These are phyloP conservation scores for Globisporangium nodosum DNA, from an alignment of 352 stramenopile genomes.

Conservation along the genomic window DNA sequence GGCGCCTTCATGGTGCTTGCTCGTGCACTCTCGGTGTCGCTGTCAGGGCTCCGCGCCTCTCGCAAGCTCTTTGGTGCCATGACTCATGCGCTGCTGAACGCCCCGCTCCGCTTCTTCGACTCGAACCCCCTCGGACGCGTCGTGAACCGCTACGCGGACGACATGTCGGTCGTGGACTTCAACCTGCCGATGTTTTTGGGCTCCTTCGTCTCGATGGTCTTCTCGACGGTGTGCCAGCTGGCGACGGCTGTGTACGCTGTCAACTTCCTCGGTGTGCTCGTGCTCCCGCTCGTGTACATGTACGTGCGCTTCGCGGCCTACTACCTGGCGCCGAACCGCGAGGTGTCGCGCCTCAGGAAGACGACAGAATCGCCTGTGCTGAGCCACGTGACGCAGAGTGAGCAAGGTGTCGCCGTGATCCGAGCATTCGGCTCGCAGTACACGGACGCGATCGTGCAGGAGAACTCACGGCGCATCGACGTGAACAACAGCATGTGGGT, in stretches of 20 bases:
- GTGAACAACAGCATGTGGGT: conserved; percentile 25
- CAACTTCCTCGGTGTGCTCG: conserved; percentile 50
- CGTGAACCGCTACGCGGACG: conserved; percentile 82
- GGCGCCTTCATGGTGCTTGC: conserved; percentile 19
- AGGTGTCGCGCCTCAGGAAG: conserved; percentile 28
- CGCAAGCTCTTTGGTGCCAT: conserved; percentile 70
- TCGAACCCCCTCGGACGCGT: conserved; percentile 81
- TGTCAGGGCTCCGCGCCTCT: conserved; percentile 25
- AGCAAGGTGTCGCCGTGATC: conserved; percentile 31
- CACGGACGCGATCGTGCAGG: too few species aligned
- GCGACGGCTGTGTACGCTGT: conserved; percentile 55
- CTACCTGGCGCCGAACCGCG: conserved; percentile 25
- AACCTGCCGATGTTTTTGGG: conserved; percentile 18
- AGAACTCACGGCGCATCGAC: conserved; percentile 12
- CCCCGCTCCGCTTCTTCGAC: conserved; percentile 87
- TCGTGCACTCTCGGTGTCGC: conserved; percentile 11
- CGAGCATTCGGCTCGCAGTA: conserved; percentile 23
- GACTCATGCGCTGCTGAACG: conserved; percentile 64
- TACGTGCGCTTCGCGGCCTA: conserved; percentile 18
- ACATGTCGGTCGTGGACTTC: conserved; percentile 84
- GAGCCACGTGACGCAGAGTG: conserved; percentile 27
- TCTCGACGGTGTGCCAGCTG: conserved; percentile 56
- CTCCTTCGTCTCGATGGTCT: conserved; percentile 33
- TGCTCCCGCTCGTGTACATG: conserved; percentile 39
- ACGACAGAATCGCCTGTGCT: conserved; percentile 25